Conservation (phyloP, 805 yeast genomes). For the Ogataea ramenticola region DNA sequence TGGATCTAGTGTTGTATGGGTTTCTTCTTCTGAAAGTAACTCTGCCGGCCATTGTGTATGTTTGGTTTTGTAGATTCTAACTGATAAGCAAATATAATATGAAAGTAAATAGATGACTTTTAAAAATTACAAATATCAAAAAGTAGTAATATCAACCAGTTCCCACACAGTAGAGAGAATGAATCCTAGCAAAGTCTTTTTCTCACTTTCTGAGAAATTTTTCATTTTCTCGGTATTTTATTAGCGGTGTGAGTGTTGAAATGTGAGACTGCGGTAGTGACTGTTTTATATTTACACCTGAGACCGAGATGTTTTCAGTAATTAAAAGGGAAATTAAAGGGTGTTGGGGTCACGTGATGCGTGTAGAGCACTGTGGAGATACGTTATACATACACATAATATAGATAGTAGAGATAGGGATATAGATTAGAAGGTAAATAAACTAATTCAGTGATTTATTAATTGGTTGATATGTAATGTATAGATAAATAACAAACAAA, state of each 20-base stretch:
- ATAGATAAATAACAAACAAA: not conserved
- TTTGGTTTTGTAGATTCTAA: not conserved
- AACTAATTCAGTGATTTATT: too few relatives aligned
- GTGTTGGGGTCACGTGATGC: too few relatives aligned
- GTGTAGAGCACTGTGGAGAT: too few relatives aligned
- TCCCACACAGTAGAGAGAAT: not conserved
- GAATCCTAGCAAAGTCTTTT: not conserved
- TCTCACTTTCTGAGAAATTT: not conserved
- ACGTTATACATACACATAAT: too few relatives aligned
- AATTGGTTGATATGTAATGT: not conserved
- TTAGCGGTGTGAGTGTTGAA: not conserved
- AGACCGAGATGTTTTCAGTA: too few relatives aligned
- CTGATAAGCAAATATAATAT: not conserved
- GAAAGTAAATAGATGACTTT: too few relatives aligned
- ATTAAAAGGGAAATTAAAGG: too few relatives aligned
- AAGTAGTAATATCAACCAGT: not conserved
- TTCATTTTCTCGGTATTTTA: not conserved
- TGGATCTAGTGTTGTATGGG: constrained; percentile 99
- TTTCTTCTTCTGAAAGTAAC: constrained; percentile 98
- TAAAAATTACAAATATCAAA: too few relatives aligned
- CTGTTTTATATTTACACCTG: not conserved
- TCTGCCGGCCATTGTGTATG: constrained; percentile 84
- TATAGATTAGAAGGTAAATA: too few relatives aligned
- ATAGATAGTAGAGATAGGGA: too few relatives aligned
- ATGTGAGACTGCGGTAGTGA: not conserved